phyloP scores from a whole-genome alignment of 179 eudicot species.

The Amaranthus tricolor region DNA sequence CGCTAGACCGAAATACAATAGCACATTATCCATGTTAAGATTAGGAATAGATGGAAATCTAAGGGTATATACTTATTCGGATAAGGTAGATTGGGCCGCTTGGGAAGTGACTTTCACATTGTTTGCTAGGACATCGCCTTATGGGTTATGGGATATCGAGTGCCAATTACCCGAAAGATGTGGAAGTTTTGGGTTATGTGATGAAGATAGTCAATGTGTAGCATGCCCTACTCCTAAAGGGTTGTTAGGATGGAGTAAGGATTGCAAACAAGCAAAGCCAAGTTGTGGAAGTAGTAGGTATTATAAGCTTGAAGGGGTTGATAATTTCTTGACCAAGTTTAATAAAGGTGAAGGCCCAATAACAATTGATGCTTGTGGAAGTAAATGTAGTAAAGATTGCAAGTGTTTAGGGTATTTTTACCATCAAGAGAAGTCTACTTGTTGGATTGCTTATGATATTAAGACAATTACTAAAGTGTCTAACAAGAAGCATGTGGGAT shows the following conservation, averaged over 20 bases:
- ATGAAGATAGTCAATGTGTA: constrained; percentile 52
- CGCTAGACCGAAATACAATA: constrained; percentile 40
- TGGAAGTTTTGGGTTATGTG: constrained; percentile 51
- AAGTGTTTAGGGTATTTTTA: constrained; percentile 57
- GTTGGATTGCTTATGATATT: constrained; percentile 55
- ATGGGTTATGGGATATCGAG: constrained; percentile 32
- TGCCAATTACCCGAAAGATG: constrained; percentile 49
- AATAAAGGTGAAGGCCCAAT: constrained; percentile 45
- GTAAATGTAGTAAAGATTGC: constrained; percentile 51
- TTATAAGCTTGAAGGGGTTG: constrained; percentile 47
- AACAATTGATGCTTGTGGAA: constrained; percentile 33
- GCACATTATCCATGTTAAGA: constrained; percentile 42
- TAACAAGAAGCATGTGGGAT: constrained; percentile 41
- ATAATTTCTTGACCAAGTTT: constrained; percentile 44
- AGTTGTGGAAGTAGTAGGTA: constrained; percentile 32
- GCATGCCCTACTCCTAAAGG: constrained; percentile 58
- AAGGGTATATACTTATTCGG: constrained; percentile 35
- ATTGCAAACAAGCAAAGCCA: constrained; percentile 36
- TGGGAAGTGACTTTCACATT: constrained; percentile 36
- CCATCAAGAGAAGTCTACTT: constrained; percentile 40
- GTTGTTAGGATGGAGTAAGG: constrained; percentile 53
- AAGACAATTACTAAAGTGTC: constrained; percentile 40
- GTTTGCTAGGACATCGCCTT: constrained; percentile 23
- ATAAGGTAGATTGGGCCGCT: constrained; percentile 27
- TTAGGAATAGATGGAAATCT: constrained; percentile 46